Base-by-base conservation (phyloP, 257 asterid species). In the Solanum chiquidenum region DNA sequence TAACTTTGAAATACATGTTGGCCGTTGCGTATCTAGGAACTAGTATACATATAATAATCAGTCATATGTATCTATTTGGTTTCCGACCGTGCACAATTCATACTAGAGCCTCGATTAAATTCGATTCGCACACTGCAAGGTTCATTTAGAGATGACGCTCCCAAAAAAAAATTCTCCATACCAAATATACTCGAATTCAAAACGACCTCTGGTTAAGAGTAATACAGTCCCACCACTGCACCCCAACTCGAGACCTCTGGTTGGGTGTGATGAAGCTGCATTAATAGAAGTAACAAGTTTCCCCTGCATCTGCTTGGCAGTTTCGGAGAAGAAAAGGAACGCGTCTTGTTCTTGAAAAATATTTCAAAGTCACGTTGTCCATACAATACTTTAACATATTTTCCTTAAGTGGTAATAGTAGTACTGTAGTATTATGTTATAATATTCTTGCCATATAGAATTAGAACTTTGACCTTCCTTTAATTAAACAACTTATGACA, bases 341-440 rank as follows among this genome's bases (percentile, higher is more conserved):
- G 83, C 83, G 33, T 75, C 52, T 37, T 75, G 83, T 37, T 75
- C 18, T 75, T 75, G 55, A 75, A 35, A 75, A 75, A 74, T 74
- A 37, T 37, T 10, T 37, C 64, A 55, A 37, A 37, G 33, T 75
- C 83, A 37, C 33, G 52, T 75, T 75, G 29, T 37, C 33, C 83
- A 37, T 4, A 23, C 80, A 34, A 34, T 73, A 37, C 14, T 35
- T 35, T 34, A 20, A 75, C 33, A 12, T 44, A 75, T 75, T 75
- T 75, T 37, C 31, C 46, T 21, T 10, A 74, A 34, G 83, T 20
- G 83, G 83, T 35, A 74, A 73, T 74, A 35, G 46, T 4, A 72
- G 12, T 71, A 71, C n/a, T 69, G 23, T 71, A 71, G n/a, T 72
- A 72, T 23, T 74, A 37, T 27, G 31, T 74, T 37, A 37, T 20